These are phyloP conservation scores for Neurospora tetraspora DNA, from an alignment of 495 filamentous ascomycete species.

Conservation along the genomic window DNA sequence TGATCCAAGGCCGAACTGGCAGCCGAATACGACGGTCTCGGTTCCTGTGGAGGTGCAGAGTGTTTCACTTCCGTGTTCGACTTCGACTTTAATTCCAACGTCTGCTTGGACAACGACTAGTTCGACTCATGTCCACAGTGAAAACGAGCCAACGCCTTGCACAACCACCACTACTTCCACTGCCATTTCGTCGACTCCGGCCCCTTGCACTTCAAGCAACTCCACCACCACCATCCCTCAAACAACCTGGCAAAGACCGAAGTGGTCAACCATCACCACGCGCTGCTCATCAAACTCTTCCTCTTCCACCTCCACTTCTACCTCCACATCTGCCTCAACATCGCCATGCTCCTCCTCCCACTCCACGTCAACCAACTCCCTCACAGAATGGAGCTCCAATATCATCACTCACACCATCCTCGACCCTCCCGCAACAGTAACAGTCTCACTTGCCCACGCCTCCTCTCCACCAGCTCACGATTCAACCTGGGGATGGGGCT, in stretches of 20 bases:
- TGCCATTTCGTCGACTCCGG: background rate
- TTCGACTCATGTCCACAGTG: background rate
- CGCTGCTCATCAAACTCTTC: background rate
- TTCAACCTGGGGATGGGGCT: background rate
- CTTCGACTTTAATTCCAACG: background rate
- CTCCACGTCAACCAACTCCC: too few relatives aligned
- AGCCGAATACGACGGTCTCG: background rate
- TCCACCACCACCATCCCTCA: background rate
- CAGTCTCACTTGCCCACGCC: too few relatives aligned
- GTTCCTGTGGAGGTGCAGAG: background rate
- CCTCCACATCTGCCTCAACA: background rate
- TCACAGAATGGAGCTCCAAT: too few relatives aligned
- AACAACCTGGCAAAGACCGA: background rate
- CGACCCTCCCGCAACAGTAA: too few relatives aligned
- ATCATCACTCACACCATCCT: too few relatives aligned
- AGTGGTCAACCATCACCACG: background rate
- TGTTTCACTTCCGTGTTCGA: background rate
- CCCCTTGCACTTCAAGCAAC: background rate
- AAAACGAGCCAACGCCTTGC: background rate
- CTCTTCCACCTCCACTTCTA: background rate
- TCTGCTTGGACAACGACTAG: background rate
- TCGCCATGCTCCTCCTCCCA: background rate
- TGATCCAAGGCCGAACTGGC: background rate
- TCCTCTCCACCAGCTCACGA: too few relatives aligned
- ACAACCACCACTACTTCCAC: background rate